Evolutionary conservation across 345 rosid species (phyloP).

Genomic region (Cardiospermum halicacabum): DNA sequence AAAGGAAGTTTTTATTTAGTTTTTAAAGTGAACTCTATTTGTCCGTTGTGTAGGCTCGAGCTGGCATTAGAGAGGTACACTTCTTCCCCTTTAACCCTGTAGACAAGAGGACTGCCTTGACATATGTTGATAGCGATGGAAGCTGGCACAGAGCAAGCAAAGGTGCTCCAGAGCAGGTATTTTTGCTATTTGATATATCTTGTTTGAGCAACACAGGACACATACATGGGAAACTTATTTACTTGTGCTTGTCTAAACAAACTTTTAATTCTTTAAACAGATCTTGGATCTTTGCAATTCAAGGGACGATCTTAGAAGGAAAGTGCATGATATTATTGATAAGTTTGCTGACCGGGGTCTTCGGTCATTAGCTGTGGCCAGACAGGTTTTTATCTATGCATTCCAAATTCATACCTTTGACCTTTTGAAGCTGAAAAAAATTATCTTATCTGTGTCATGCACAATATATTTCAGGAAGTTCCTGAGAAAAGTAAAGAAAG

Average conservation of each 20-base stretch:
- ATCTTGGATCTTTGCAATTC: constrained; percentile 55
- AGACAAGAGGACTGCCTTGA: constrained; percentile 80
- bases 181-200: background rate
- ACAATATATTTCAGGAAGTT: constrained; percentile 37
- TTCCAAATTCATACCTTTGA: background rate
- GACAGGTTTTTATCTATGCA: constrained; percentile 47
- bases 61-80: constrained; percentile 68
- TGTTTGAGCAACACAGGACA: background rate
- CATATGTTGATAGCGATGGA: constrained; percentile 64
- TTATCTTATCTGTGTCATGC: background rate
- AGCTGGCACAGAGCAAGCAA: constrained; percentile 77
- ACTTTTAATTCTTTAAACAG: constrained; percentile 27
- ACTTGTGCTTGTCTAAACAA: constrained; percentile 1
- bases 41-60: constrained; percentile 49
- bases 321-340: constrained; percentile 52
- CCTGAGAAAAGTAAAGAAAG: constrained; percentile 73
- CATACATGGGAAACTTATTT: background rate
- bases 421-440: background rate
- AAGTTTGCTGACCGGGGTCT: constrained; percentile 83
- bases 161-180: constrained; percentile 96
- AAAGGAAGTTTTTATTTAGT: background rate
- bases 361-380: constrained; percentile 69
- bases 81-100: constrained; percentile 82
- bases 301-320: constrained; percentile 53
- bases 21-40: background rate